Base-by-base conservation (phyloP, 495 filamentous ascomycete genomes). In the Penicillium simplicissimum region DNA sequence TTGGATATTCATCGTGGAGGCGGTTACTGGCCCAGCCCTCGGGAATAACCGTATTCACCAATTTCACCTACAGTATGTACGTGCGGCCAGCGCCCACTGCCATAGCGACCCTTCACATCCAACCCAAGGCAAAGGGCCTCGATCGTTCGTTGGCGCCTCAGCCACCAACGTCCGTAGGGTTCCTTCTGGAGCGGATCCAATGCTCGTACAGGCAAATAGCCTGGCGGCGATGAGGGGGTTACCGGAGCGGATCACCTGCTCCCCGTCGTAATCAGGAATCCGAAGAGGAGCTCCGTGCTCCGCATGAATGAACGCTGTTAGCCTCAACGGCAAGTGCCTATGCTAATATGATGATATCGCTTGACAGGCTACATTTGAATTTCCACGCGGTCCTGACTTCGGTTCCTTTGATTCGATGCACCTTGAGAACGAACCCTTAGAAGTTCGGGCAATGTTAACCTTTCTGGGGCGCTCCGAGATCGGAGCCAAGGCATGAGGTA, bases 11-110 rank as follows among this genome's bases (percentile, higher is more conserved):
- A 8, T 28, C 45, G 21, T 21, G 8, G 17, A 45, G 19, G 48
- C 25, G 33, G 21, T 54, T 40, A 19, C 38, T 38, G 43, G 25
- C 33, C 45, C 19, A 51, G 43, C 54, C 37, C 47, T 61, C 52
- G 60, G 65, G 43, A 68, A 62, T 59, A 47, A 68, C 62, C 62
- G 55, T 55, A 57, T 65, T 58, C 49, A 21, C 23, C 51, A n/a
- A n/a, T n/a, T n/a, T n/a, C n/a, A n/a, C n/a, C n/a, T n/a, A n/a
- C n/a, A n/a, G n/a, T 34, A 55, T 51, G 55, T 17, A 55, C 55
- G 55, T 17, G 4, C 35, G 40, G 55, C 21, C 45, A 31, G 40
- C 14, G 11, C 28, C 28, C 28, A 31, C 28, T 31, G 28, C 28
- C 28, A 31, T 31, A n/a, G 28, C 28, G 28, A 31, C 28, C 28